Percentiles rank a stretch among this genome's conserved stretches.
phyloP scores from a whole-genome alignment of 257 asterid species.

The Striga asiatica region DNA sequence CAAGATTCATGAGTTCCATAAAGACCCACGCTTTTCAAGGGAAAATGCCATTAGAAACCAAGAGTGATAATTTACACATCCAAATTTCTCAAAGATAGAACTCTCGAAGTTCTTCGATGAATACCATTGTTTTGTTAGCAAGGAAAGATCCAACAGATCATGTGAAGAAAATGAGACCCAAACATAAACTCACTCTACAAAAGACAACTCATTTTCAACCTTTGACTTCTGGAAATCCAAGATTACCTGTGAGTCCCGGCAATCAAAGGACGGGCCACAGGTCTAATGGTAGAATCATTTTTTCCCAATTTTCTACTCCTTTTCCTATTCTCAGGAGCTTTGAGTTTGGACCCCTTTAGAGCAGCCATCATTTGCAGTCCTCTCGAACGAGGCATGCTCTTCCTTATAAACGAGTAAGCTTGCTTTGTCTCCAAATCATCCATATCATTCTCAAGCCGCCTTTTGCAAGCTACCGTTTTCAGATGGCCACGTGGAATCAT shows the following conservation, averaged over 20 bases:
- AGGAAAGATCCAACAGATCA: too few species aligned
- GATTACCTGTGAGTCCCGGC: slow-evolving; percentile 23
- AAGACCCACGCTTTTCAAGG: too few species aligned
- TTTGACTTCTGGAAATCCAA: slow-evolving; percentile 4
- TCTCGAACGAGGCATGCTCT: slow-evolving; percentile 40
- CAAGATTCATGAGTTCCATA: too few species aligned
- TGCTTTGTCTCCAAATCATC: slow-evolving; percentile 46
- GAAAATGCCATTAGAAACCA: too few species aligned
- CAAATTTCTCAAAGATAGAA: too few species aligned
- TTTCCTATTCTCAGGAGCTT: slow-evolving; percentile 35
- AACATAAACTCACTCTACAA: too few species aligned
- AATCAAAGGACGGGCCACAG: slow-evolving; percentile 13
- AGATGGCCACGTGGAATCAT: slow-evolving; percentile 29
- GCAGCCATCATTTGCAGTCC: slow-evolving; percentile 53
- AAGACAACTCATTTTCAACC: too few species aligned
- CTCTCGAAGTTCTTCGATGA: too few species aligned
- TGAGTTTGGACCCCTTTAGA: slow-evolving; percentile 26
- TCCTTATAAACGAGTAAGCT: slow-evolving; percentile 37
- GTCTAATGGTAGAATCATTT: slow-evolving; percentile 18
- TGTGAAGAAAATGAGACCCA: too few species aligned
- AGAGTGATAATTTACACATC: too few species aligned
- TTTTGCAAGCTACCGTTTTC: slow-evolving; percentile 41
- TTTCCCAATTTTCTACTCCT: slow-evolving; percentile 29
- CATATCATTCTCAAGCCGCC: slow-evolving; percentile 43
- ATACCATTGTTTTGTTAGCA: too few species aligned